phyloP scores from a whole-genome alignment of 495 filamentous ascomycete genomes.

The Penicillium coprophilum region DNA sequence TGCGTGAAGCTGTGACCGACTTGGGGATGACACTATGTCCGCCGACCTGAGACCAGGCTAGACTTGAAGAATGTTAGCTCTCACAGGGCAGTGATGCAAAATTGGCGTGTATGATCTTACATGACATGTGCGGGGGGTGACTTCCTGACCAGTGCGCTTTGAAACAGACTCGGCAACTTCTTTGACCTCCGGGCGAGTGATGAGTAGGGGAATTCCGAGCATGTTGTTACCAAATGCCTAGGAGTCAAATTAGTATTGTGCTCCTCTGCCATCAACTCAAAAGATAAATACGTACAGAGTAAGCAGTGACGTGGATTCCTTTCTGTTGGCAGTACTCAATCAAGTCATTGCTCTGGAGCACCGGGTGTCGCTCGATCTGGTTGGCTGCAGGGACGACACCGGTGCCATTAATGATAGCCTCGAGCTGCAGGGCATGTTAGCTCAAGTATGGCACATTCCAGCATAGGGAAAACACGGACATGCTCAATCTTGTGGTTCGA shows the following conservation, averaged over 20 bases:
- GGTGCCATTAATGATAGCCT: conserved; percentile 50
- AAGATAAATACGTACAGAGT: conserved; percentile 38
- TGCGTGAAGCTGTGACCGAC: conserved; percentile 49
- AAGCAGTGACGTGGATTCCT: conserved; percentile 50
- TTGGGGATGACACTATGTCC: conserved; percentile 54
- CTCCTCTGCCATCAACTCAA: background rate
- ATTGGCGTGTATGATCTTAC: conserved; percentile 12
- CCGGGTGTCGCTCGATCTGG: conserved; percentile 54
- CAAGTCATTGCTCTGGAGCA: conserved; percentile 45
- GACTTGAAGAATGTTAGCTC: conserved; percentile 20
- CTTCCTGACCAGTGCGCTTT: conserved; percentile 39
- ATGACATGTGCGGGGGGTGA: conserved; percentile 45
- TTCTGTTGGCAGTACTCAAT: conserved; percentile 47
- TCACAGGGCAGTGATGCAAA: background rate
- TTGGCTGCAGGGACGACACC: conserved; percentile 49
- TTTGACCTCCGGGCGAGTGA: conserved; percentile 46
- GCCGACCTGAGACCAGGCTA: conserved; percentile 50
- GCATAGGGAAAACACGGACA: conserved; percentile 25
- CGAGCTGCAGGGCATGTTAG: conserved; percentile 35
- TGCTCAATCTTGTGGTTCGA: conserved; percentile 50
- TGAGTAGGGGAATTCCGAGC: conserved; percentile 42
- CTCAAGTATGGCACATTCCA: background rate
- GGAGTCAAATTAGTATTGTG: conserved; percentile 7
- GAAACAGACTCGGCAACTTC: conserved; percentile 44
- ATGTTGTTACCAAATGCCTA: conserved; percentile 53